Base-by-base conservation (phyloP, 352 stramenopile species). In the Pythium rishiriense region DNA sequence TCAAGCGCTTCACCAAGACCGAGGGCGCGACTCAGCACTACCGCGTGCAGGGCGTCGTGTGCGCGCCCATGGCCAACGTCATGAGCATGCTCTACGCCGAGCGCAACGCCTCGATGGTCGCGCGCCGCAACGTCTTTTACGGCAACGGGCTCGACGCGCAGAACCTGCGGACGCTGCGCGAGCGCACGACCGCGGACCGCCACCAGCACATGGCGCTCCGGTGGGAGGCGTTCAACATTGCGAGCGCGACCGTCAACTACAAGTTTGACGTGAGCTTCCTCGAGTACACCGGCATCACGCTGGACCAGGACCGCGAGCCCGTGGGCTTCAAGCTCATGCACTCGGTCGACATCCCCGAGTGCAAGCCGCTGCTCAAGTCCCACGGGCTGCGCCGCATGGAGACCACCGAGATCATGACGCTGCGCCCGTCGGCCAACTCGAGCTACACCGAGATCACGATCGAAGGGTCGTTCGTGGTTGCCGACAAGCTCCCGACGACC, bases 201-300 rank as follows among this genome's bases (percentile, higher is more conserved):
- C 74, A 86, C 28, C 78, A 88, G 45, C 81, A 91, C 69, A 64
- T 93, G 61, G 75, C 75, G 25, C 75, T 93, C 22, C 84, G 83
- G 3, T 93, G 85, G 85, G 73, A 89, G 52, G 85, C 83, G 31
- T 76, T 85, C 52, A 79, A 85, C 51, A 57, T 91, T 50, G 74
- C 72, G 56, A 81, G 68, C 35, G 66, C 73, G 56, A 81, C 69
- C 33, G 75, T 79, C 25, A 68, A 77, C 42, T 70, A 83, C 62
- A 66, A 78, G 35, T 75, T 81, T 39, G 85, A 93, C 64, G 84
- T 84, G 75, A 90, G 81, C 68, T 72, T 81, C 41, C 69, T 93
- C 45, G 85, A 93, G 68, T 90, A 81, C 66, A 86, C 83, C 10
- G 85, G 84, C 15, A 72, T 87, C 47, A 81, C 81, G 4, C 58